Base-by-base conservation (phyloP, 2,329 filamentous ascomycete genomes). In the Coniochaeta hoffmannii region DNA sequence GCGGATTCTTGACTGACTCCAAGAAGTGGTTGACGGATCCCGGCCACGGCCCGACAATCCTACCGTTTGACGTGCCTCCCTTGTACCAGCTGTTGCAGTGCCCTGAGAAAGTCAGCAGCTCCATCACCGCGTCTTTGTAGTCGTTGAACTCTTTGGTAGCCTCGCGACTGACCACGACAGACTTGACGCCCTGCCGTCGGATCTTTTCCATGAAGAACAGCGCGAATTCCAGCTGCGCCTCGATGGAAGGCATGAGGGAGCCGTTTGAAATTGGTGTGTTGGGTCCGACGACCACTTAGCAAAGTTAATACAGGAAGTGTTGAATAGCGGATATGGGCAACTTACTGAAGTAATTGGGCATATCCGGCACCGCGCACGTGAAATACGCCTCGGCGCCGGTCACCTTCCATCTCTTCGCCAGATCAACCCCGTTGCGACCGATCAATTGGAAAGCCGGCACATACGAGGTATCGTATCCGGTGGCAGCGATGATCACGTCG, bases 21-120 rank as follows among this genome's bases (percentile, higher is more conserved):
- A 82, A 82, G 24, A 82, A 69, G 60, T 86, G 82, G 0, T 78
- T 72, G 1, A 82, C 83, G 60, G 82, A 86, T 0, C 85, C 85
- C 0, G 86, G 86, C 79, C 86, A 90, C 6, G 86, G 64, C 0
- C 83, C 86, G 59, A 87, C 82, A 22, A 89, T 81, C 2, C 83
- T 71, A 0, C 76, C 78, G 0, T 84, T 85, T 0, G 83, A 76
- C 7, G 71, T 71, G 0, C 82, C 82, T 12, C 85, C 81, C 57
- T 89, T 89, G 57, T 85, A 86, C 41, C 41, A 46, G 24, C 41
- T 46, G 5, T 17, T 82, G 79, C 54, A 84, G 80, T 0, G 76
- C 75, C 56, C 84, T 67, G 2, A 81, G 77, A 0, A 78, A 81
- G 19, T 67, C 75, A 0, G 69, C 65, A 61, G 81, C 81, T 64